These are phyloP conservation scores for Nannizziopsis barbatae DNA, from an alignment of 2,329 filamentous ascomycete species.

Conservation along the genomic window DNA sequence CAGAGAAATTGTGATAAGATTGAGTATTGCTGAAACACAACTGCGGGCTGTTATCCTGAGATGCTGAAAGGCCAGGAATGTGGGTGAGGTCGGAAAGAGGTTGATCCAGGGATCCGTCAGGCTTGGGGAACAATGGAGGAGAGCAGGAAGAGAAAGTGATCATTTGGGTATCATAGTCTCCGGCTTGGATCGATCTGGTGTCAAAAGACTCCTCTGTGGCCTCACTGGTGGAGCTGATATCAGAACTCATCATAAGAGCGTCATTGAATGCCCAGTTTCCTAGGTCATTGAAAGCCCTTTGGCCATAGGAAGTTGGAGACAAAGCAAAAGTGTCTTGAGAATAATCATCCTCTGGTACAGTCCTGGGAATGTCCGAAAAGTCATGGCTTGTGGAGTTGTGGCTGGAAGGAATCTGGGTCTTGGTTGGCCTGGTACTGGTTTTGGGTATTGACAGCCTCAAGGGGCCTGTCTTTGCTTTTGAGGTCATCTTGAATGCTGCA, in stretches of 20 bases:
- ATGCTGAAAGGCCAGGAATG: constrained; percentile 28
- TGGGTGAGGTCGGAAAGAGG: constrained; percentile 31
- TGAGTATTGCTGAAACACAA: constrained; percentile 28
- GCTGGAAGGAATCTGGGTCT: constrained; percentile 23
- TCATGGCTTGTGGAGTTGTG: constrained; percentile 26
- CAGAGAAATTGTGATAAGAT: constrained; percentile 30
- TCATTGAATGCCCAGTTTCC: constrained; percentile 31
- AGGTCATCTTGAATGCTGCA: constrained; percentile 24
- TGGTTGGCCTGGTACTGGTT: constrained; percentile 24
- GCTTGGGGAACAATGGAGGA: constrained; percentile 31
- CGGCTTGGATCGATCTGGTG: constrained; percentile 25
- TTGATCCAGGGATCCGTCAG: constrained; percentile 26
- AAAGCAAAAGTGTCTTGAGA: constrained; percentile 33
- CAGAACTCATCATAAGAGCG: constrained; percentile 18
- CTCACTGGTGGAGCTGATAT: constrained; percentile 17
- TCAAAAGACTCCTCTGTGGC: constrained; percentile 27
- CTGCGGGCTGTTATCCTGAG: constrained; percentile 23
- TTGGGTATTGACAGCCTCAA: constrained; percentile 29
- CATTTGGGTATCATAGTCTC: constrained; percentile 33
- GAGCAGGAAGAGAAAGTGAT: constrained; percentile 34
- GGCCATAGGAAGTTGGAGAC: constrained; percentile 28
- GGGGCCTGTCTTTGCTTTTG: constrained; percentile 29
- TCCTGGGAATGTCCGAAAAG: constrained; percentile 31
- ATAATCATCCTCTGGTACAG: constrained; percentile 35
- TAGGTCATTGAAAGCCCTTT: constrained; percentile 27